Conservation (phyloP, 2,329 filamentous ascomycete species). For the Hymenotorrendiella dingleyae region DNA sequence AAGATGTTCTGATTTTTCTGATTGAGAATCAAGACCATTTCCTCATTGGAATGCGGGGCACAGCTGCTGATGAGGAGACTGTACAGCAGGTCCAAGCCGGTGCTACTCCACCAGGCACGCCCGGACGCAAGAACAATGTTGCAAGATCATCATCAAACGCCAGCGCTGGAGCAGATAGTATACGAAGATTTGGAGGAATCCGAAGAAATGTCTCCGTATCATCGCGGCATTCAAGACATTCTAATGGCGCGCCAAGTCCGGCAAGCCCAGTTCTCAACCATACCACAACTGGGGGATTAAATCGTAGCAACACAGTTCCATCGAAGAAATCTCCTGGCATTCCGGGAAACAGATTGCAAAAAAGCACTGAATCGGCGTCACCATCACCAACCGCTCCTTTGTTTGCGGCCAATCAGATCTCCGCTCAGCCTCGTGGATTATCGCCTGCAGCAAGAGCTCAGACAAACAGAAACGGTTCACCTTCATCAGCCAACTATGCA, state of each 20-base stretch:
- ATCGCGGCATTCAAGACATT: slow-evolving; percentile 76
- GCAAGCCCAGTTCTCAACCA: slow-evolving; percentile 56
- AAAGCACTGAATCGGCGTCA: slow-evolving; percentile 46
- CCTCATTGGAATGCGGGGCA: slow-evolving; percentile 95
- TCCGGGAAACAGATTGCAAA: slow-evolving; percentile 60
- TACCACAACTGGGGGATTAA: slow-evolving; percentile 51
- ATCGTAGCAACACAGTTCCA: slow-evolving; percentile 85
- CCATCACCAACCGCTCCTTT: slow-evolving; percentile 36
- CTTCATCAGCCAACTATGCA: slow-evolving; percentile 20
- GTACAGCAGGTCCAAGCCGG: slow-evolving; percentile 63
- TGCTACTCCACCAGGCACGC: slow-evolving; percentile 48
- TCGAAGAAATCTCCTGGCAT: slow-evolving; percentile 80
- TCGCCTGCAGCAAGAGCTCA: slow-evolving; percentile 17
- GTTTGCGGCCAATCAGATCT: slow-evolving; percentile 29
- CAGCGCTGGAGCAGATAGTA: slow-evolving; percentile 81
- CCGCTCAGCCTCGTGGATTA: slow-evolving; percentile 14
- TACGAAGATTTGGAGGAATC: slow-evolving; percentile 72
- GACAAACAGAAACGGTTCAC: slow-evolving; percentile 14
- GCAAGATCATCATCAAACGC: slow-evolving; percentile 78
- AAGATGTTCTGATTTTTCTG: slow-evolving; percentile 94
- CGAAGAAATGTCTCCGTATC: slow-evolving; percentile 88
- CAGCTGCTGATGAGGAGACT: slow-evolving; percentile 81
- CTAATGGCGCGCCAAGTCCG: slow-evolving; percentile 65
- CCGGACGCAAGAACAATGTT: slow-evolving; percentile 49
- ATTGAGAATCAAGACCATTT: slow-evolving; percentile 99